These are phyloP conservation scores for Echium plantagineum DNA, from an alignment of 257 asterid genomes.

Conservation along the genomic window DNA sequence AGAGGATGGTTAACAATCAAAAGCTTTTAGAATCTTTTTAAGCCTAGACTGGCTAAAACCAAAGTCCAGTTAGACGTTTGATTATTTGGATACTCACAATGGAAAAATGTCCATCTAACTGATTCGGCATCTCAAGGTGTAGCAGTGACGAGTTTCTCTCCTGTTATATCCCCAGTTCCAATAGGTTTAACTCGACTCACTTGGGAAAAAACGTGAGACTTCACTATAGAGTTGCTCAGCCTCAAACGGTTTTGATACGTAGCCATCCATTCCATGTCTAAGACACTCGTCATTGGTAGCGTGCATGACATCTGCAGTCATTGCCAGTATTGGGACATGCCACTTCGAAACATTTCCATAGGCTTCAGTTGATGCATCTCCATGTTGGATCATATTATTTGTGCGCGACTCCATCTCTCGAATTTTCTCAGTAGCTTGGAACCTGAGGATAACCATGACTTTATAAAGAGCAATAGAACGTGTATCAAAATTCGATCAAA, in stretches of 20 bases:
- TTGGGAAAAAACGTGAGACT: conserved; percentile 61
- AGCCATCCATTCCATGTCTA: conserved; percentile 72
- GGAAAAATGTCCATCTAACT: background rate
- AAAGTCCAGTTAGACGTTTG: background rate
- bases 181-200: conserved; percentile 18
- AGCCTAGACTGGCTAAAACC: background rate
- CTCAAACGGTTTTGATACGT: conserved; percentile 84
- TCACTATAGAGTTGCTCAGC: conserved; percentile 91
- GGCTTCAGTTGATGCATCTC: conserved; percentile 35
- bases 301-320: conserved; percentile 95
- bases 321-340: conserved; percentile 89
- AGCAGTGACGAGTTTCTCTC: conserved; percentile 5
- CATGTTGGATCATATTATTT: conserved; percentile 31
- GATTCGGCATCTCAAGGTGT: conserved; percentile 8
- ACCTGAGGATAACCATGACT: conserved; percentile 30
- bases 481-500: background rate
- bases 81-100: conserved; percentile 10
- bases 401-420: conserved; percentile 40
- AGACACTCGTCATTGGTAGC: conserved; percentile 70
- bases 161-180: conserved; percentile 18
- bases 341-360: conserved; percentile 37
- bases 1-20: background rate
- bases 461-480: background rate
- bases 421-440: conserved; percentile 66
- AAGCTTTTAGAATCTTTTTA: background rate